These are phyloP conservation scores for Chalaropsis ovoidea DNA, from an alignment of 2,329 filamentous ascomycete species.

Conservation along the genomic window DNA sequence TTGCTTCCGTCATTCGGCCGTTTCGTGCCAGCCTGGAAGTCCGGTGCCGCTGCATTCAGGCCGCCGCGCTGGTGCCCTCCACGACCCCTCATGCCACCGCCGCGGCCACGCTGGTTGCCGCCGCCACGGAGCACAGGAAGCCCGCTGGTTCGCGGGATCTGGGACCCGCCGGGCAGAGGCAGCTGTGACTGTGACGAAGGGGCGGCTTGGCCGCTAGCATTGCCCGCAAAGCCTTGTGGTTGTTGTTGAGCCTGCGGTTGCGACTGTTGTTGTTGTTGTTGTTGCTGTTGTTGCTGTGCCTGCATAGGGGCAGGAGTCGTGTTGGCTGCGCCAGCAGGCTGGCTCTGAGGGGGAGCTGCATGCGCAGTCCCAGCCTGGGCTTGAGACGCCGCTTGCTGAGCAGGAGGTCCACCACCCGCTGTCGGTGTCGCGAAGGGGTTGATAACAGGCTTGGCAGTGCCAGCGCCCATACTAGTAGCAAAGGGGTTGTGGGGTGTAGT, in stretches of 20 bases:
- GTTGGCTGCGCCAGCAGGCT: not conserved
- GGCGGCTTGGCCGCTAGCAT: conserved; percentile 16
- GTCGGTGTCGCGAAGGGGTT: conserved; percentile 18
- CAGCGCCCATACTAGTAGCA: conserved; percentile 11
- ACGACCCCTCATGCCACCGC: conserved; percentile 33
- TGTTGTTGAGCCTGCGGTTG: conserved; percentile 25
- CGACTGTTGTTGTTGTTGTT: conserved; percentile 15
- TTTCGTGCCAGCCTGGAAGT: conserved; percentile 50
- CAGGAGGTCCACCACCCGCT: not conserved
- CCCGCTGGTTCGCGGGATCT: conserved; percentile 27
- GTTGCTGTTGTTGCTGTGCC: not conserved
- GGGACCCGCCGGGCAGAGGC: conserved; percentile 13
- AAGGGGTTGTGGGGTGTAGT: conserved; percentile 11
- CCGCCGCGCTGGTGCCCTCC: conserved; percentile 32
- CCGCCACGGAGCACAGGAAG: conserved; percentile 38
- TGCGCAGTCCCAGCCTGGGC: not conserved
- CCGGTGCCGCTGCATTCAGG: conserved; percentile 44
- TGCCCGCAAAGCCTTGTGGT: conserved; percentile 12
- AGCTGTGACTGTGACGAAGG: conserved; percentile 18
- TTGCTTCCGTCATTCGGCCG: conserved; percentile 43
- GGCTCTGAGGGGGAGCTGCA: not conserved
- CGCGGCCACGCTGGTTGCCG: conserved; percentile 27
- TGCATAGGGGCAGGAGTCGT: not conserved
- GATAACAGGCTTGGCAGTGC: conserved; percentile 3
- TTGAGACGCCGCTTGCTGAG: not conserved